Evolutionary conservation across 441 rosid genomes (phyloP).

Genomic region (Populus hybrid): DNA sequence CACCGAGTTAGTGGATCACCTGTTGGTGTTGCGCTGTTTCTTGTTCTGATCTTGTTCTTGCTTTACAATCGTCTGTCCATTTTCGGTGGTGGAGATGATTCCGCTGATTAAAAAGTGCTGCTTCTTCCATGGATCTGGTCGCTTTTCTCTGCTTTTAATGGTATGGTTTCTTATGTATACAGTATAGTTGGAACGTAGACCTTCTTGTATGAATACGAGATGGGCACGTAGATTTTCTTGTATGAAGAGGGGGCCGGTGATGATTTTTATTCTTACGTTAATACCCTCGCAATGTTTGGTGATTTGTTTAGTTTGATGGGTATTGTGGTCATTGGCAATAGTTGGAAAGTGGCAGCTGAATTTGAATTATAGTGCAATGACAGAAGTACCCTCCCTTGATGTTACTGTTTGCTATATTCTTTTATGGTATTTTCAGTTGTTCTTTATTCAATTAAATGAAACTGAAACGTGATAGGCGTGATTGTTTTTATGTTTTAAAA

Average conservation of each 20-base stretch:
- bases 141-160: background rate
- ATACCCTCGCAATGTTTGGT: background rate
- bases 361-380: no score
- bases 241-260: constrained; percentile 13
- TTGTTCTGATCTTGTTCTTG: constrained; percentile 55
- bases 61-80: constrained; percentile 76
- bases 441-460: no score
- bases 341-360: no score
- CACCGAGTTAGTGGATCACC: constrained; percentile 90
- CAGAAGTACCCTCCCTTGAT: no score
- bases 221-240: constrained; percentile 15
- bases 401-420: no score
- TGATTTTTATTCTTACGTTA: no score
- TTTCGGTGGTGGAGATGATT: constrained; percentile 71
- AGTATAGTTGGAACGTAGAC: no score
- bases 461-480: no score
- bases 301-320: constrained; percentile 9
- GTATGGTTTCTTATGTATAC: background rate
- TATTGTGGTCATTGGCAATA: constrained; percentile 11
- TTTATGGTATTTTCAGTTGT: no score
- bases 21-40: constrained; percentile 72
- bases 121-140: constrained; percentile 17
- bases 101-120: constrained; percentile 41
- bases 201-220: no score
- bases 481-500: no score